Evolutionary conservation across 1,284 basidiomycete species (phyloP), one percentile per base, ranked within the genome.

Genomic region (Tremellales sp.): DNA sequence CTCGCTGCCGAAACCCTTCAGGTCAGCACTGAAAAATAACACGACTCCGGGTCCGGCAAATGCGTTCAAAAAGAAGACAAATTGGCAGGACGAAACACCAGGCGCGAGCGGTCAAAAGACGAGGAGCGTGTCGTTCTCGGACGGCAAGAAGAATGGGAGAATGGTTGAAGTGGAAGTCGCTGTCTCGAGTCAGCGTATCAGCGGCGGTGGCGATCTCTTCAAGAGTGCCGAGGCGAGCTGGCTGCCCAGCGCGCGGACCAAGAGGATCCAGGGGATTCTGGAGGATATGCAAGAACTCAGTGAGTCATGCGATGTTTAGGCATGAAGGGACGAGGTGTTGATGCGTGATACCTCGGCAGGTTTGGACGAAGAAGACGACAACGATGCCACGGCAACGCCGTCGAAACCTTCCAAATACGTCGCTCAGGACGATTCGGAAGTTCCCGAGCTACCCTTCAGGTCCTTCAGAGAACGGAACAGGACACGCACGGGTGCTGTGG

Each of bases 61-160:
- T 2, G 68, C 58, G 3, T 49, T 73, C 31, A 74, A 74, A 56
- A 74, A 73, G 50, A 57, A 63, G 6, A 54, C 68, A 0, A 61
- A 59, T 8, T 71, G 66, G 65, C 62, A 63, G 18, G 55, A 60
- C n/a, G n/a, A n/a, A n/a, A n/a, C 46, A 2, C 51, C 53, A 2
- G 51, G 44, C 10, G 78, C 83, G 51, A 80, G n/a, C n/a, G n/a
- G n/a, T n/a, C n/a, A n/a, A n/a, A n/a, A n/a, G 83, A 22, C 81
- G 91, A 26, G n/a, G n/a, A 92, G 87, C 36, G 92, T 97, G 43
- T 92, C 88, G 68, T 97, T 97, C 73, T 93, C 89, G 16, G 92
- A 97, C 65, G 90, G 91, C 4, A 86, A 84, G 63, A 79, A 79
- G 49, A 83, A 85, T 33, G 90, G 91, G 4, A 87, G 86, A 29